Conservation (phyloP, 1,284 basidiomycete genomes). For the Heimioporus retisporus region DNA sequence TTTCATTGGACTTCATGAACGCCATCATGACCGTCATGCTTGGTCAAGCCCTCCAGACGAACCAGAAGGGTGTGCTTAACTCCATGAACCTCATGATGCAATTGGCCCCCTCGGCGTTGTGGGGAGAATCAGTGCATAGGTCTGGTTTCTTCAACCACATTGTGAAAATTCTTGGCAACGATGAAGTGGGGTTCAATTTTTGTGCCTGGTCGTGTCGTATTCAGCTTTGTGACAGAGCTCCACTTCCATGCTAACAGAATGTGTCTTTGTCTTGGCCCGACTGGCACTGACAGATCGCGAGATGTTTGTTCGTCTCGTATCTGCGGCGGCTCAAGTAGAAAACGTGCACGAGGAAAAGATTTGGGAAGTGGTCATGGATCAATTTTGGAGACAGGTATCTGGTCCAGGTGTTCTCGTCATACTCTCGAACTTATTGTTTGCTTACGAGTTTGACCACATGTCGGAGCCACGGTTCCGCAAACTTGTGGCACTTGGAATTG, state of each 20-base stretch:
- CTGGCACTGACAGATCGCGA: conserved; percentile 70
- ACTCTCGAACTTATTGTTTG: conserved; percentile 5
- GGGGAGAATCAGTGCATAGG: conserved; percentile 76
- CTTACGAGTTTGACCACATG: conserved; percentile 84
- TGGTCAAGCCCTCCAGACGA: conserved; percentile 59
- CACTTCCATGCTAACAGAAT: conserved; percentile 68
- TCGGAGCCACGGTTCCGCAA: conserved; percentile 82
- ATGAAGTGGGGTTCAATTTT: conserved; percentile 59
- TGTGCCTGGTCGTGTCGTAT: conserved; percentile 18
- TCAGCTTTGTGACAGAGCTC: conserved; percentile 51
- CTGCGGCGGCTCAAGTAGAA: conserved; percentile 61
- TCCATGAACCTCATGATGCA: conserved; percentile 70
- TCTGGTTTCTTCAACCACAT: conserved; percentile 76
- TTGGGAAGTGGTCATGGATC: conserved; percentile 75
- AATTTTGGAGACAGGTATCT: conserved; percentile 83
- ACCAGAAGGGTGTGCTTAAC: conserved; percentile 68
- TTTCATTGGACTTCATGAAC: conserved; percentile 63
- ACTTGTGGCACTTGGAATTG: conserved; percentile 79
- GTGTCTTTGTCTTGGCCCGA: conserved; percentile 76
- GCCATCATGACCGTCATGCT: conserved; percentile 62
- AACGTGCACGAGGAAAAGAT: conserved; percentile 62
- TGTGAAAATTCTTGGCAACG: conserved; percentile 66
- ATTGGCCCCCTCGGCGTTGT: conserved; percentile 65
- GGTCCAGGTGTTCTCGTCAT: background rate
- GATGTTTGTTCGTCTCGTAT: conserved; percentile 75